phyloP scores from a whole-genome alignment of 345 rosid genomes.

The Mercurialis annua region DNA sequence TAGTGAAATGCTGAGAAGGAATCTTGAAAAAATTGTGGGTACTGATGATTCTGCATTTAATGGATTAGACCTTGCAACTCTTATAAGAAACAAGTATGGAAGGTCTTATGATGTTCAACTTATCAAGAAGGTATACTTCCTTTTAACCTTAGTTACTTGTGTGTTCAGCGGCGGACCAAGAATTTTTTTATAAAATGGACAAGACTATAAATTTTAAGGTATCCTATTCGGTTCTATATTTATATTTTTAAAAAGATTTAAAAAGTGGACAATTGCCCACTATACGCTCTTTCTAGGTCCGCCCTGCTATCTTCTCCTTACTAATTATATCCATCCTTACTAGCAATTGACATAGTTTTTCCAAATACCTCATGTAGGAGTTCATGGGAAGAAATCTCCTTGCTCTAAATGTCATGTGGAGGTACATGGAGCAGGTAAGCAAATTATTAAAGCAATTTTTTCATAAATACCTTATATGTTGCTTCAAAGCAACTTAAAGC shows the following conservation, averaged over 20 bases:
- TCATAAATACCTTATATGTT: background rate
- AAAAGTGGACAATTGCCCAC: too few species aligned
- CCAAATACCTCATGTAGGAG: constrained; percentile 51
- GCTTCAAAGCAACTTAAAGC: background rate
- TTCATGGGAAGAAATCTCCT: constrained; percentile 96
- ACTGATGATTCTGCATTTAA: constrained; percentile 80
- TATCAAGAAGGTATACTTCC: constrained; percentile 71
- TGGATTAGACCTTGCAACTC: constrained; percentile 93
- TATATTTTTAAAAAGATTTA: too few species aligned
- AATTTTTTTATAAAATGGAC: too few species aligned
- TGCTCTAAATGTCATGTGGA: constrained; percentile 98
- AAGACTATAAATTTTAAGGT: too few species aligned
- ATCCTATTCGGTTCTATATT: too few species aligned
- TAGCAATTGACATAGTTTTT: background rate
- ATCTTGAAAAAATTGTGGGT: constrained; percentile 90
- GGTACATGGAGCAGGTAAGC: constrained; percentile 86
- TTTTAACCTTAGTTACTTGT: too few species aligned
- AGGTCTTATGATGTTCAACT: constrained; percentile 91
- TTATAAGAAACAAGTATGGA: constrained; percentile 87
- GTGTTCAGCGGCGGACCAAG: too few species aligned
- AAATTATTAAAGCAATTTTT: background rate
- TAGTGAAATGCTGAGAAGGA: constrained; percentile 56
- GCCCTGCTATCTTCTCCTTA: too few species aligned
- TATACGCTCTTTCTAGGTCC: too few species aligned
- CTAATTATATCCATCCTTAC: too few species aligned